Evolutionary conservation across 257 asterid genomes (phyloP), one percentile per base, ranked within the genome.

Genomic region (Prunella vulgaris): DNA sequence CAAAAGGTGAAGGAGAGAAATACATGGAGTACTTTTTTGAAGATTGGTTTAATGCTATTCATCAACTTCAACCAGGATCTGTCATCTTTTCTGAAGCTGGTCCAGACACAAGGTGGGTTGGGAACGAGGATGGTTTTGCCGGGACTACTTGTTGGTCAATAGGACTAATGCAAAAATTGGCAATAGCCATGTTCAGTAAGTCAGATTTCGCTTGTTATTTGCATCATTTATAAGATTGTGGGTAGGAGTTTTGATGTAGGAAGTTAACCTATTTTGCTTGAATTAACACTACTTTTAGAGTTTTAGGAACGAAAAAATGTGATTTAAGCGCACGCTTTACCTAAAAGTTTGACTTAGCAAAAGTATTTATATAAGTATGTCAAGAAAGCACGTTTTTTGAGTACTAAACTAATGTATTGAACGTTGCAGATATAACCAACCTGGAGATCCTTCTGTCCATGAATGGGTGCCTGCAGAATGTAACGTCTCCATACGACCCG

Each of bases 381-480:
- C n/a, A n/a, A n/a, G n/a, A n/a, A n/a, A n/a, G n/a, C n/a, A 61
- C 48, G 15, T 42, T 32, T 56, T 37, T 24, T 20, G 0, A 66
- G 28, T 48, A 30, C 13, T 40, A 10, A 52, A 63, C 27, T 51
- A 27, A 14, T 37, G 77, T 60, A 66, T 25, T 70, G 13, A 49
- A 66, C 68, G 8, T 71, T 30, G 78, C 81, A 91, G 99, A 68
- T 91, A 94, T 59, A 65, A 83, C 8, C 75, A 74, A n/a, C 74
- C 78, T 22, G 99, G 99, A 53, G 99, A 94, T 67, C 90, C 93
- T 3, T 79, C 44, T 3, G 97, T 97, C 54, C 93, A 75, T 7
- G 97, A 91, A 60, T 94, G 99, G 99, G 86, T 91, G 46, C 97
- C 97, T 44, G 86, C 99, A 48, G 96, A 87, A 57, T 94, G 99